A percentile compares a stretch with the other conserved stretches of the same genome.
Conservation (phyloP, 371 early-diverging fungal species). For the Syncephalastrum sp. region DNA sequence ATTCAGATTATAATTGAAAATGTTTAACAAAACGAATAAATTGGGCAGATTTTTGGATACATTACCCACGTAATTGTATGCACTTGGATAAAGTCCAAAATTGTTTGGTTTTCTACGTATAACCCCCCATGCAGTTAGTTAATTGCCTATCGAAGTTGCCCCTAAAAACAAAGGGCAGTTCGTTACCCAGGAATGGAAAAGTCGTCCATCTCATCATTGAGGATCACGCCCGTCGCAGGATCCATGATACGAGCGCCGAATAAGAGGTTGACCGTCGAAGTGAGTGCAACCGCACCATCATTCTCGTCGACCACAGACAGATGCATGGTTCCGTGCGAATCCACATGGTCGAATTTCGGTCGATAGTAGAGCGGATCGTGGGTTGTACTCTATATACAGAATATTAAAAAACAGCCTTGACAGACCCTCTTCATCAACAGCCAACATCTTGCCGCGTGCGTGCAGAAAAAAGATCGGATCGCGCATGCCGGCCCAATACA, state of each 20-base stretch:
- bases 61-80: slow-evolving; percentile 77
- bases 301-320: slow-evolving; percentile 88
- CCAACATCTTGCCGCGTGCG: not conserved
- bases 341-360: slow-evolving; percentile 73
- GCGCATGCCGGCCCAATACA: not conserved
- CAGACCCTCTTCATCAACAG: not conserved
- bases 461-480: not conserved
- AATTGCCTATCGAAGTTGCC: not conserved
- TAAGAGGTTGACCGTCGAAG: slow-evolving; percentile 92
- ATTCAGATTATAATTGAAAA: not conserved
- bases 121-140: not conserved
- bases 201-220: slow-evolving; percentile 99
- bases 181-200: slow-evolving; percentile 86
- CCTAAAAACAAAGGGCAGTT: not conserved
- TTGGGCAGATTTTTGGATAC: no score
- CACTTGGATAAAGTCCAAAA: slow-evolving; percentile 84
- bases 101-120: slow-evolving; percentile 60
- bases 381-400: slow-evolving; percentile 29
- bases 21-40: not conserved
- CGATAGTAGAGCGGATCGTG: slow-evolving; percentile 68
- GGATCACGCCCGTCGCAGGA: slow-evolving; percentile 90
- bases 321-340: slow-evolving; percentile 97
- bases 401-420: not conserved
- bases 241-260: slow-evolving; percentile 97
- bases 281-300: slow-evolving; percentile 86